phyloP scores from a whole-genome alignment of 1,284 basidiomycete species.

The Ustilago loliicola region DNA sequence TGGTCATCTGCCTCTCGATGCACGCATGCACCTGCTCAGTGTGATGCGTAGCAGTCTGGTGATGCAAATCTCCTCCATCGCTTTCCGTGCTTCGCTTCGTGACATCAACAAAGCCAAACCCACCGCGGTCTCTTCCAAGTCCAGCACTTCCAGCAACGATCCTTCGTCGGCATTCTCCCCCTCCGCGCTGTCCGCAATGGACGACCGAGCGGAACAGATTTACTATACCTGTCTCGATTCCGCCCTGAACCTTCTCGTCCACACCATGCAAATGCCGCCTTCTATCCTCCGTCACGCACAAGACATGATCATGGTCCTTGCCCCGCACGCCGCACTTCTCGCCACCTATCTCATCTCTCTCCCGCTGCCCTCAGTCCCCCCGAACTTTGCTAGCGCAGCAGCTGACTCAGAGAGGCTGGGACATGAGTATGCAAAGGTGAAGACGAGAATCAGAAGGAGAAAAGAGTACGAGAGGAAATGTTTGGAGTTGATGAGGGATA shows the following conservation, averaged over 20 bases:
- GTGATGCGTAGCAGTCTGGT: constrained; percentile 51
- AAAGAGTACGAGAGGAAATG: constrained; percentile 57
- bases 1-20: constrained; percentile 22
- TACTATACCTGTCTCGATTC: constrained; percentile 55
- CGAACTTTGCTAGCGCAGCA: constrained; percentile 22
- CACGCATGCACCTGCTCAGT: constrained; percentile 40
- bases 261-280: constrained; percentile 40
- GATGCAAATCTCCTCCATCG: constrained; percentile 54
- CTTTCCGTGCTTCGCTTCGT: constrained; percentile 46
- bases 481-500: constrained; percentile 48
- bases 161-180: constrained; percentile 29
- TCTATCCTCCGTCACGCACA: constrained; percentile 49
- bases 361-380: constrained; percentile 35
- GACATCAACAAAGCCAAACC: constrained; percentile 54
- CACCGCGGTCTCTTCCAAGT: constrained; percentile 7
- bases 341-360: constrained; percentile 53
- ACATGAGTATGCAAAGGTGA: constrained; percentile 41
- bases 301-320: constrained; percentile 56
- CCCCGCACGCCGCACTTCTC: constrained; percentile 52
- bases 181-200: constrained; percentile 38
- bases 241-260: constrained; percentile 43
- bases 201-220: constrained; percentile 49
- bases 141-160: not conserved
- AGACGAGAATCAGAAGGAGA: constrained; percentile 38
- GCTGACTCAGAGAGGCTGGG: constrained; percentile 22